Base-by-base conservation (phyloP, 768 basidiomycete species). In the Austroboletus eburneus region DNA sequence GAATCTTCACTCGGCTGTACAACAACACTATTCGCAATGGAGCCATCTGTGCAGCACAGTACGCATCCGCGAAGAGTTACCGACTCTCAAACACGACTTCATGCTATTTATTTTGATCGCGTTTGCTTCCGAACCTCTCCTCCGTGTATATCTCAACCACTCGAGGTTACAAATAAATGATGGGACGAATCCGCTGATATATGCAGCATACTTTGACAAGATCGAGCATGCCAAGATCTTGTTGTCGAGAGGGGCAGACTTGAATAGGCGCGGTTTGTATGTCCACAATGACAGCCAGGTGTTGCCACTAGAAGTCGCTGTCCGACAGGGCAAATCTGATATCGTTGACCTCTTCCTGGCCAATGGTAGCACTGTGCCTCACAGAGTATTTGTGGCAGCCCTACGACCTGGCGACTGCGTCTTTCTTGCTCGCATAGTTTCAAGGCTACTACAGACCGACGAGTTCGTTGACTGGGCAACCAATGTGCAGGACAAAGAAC, bases 381-480 rank as follows among this genome's bases (percentile, higher is more conserved):
- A 27, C 5, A 9, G 24, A 10, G 24, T 51, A 2, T 50, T 52
- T 12, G 6, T 8, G 16, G 1, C 0, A 0, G 9, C 10, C 7
- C n/a, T 50, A 2, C 7, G 2, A 17, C 4, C 2, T n/a, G 7
- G 7, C 4, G 8, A 0, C 2, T 18, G 2, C 25, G 2, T 1
- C 1, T 0, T 24, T n/a, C 7, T 33, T 16, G 12, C n/a, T 22
- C 14, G 5, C 13, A 10, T 43, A 8, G 10, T 39, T 5, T 12
- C 43, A 12, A 48, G n/a, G 3, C 16, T 56, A 4, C 16, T 56
- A 8, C 51, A 53, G 21, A 50, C 54, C 3, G 40, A 44, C 12
- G 46, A 51, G 13, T 55, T 55, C 16, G 38, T 18, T 6, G 53
- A 56, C 24, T 57, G 55, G 55, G 39, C 39, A 1, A 8, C 9